phyloP scores from a whole-genome alignment of 2,329 filamentous ascomycete genomes.

The Bipolaris gigantea region DNA sequence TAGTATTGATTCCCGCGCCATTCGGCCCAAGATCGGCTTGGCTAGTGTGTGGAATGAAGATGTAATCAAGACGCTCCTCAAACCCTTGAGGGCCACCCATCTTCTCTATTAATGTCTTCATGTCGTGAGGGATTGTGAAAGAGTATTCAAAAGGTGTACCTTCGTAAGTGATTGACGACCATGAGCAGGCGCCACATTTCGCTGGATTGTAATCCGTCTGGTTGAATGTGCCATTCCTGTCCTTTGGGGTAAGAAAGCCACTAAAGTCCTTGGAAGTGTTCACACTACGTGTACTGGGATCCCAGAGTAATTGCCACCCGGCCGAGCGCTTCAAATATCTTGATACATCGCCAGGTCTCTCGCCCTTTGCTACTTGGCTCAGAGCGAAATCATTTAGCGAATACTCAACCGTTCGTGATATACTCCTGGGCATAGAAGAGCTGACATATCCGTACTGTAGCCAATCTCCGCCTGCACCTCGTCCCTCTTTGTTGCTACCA shows the following conservation, averaged over 20 bases:
- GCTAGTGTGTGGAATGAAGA: constrained; percentile 39
- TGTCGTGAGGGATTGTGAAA: constrained; percentile 45
- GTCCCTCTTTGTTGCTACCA: constrained; percentile 66
- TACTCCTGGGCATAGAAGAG: constrained; percentile 28
- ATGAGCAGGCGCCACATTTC: constrained; percentile 42
- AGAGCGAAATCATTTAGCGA: constrained; percentile 46
- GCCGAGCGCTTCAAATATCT: constrained; percentile 43
- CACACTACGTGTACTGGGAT: constrained; percentile 10
- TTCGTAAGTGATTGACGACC: constrained; percentile 44
- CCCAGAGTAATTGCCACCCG: constrained; percentile 27
- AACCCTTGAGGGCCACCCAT: constrained; percentile 42
- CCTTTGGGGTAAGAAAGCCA: constrained; percentile 26
- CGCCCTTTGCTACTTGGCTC: constrained; percentile 40
- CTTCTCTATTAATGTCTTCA: constrained; percentile 42
- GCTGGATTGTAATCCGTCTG: constrained; percentile 40
- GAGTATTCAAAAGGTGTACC: constrained; percentile 46
- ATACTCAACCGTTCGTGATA: constrained; percentile 47
- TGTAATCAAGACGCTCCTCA: constrained; percentile 43
- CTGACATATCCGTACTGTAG: constrained; percentile 61
- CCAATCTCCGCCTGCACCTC: constrained; percentile 71
- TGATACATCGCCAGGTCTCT: constrained; percentile 42
- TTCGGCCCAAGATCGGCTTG: constrained; percentile 42
- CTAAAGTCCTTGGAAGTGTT: constrained; percentile 13
- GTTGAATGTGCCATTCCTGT: constrained; percentile 21
- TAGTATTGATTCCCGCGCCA: constrained; percentile 51